Base-by-base conservation (phyloP, 306 rosid species). In the Delonix regia region DNA sequence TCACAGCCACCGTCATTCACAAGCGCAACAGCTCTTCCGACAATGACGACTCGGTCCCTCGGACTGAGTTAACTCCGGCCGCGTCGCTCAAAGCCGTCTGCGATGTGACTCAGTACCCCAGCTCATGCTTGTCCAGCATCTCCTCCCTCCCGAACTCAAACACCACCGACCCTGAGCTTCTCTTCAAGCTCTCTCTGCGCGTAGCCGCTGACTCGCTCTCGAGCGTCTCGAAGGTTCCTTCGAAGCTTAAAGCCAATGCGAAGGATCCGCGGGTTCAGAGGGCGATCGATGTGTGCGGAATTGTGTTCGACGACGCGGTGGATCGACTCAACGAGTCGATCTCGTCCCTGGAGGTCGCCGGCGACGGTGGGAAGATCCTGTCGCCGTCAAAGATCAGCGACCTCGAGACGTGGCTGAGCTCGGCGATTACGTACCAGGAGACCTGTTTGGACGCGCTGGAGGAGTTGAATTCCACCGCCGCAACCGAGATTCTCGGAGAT, bases 171-270 rank as follows among this genome's bases (percentile, higher is more conserved):
- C 98, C 93, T 0, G 74, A 83, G 66, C 44, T 74, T 1, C 89
- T 95, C 73, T 95, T 95, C 83, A 87, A 80, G 82, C 90, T 91
- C 78, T 92, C 99, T 14, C 92, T 95, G 10, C 90, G 60, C 4
- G 92, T 88, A 61, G 99, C 99, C 82, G 64, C 83, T 6, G 64
- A 77, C 7, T 97, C 86, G 55, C 88, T 88, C 84, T 51, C 86
- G 0, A 85, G 85, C 22, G 85, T 94, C 55, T 42, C 88, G 0
- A 47, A 19, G 22, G 24, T 83, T 4, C 82, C 89, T 1, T 6
- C 80, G 0, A 81, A 74, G 51, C 49, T 83, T 1, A 69, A 45
- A 27, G 75, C 85, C 69, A 74, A 38, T 25, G 75, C 24, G 6
- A 63, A 80, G 14, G 83, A 88, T 22, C 8, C 76, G 9, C 70